Evolutionary conservation across 352 stramenopile genomes (phyloP).

Genomic region (Aphanomyces stellatus): DNA sequence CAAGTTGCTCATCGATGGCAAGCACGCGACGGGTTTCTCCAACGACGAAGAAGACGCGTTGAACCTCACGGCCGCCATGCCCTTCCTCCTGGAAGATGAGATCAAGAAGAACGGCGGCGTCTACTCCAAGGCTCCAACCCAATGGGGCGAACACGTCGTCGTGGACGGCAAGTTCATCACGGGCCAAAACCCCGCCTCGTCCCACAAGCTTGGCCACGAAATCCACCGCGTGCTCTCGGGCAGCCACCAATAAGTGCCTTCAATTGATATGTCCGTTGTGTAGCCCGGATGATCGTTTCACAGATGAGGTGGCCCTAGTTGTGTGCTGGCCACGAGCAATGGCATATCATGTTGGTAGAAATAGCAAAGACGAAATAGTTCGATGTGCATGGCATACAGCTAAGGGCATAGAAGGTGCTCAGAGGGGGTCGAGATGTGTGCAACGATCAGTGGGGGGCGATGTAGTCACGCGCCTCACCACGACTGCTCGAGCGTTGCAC

Average conservation of each 20-base stretch:
- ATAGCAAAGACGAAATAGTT: too few species aligned
- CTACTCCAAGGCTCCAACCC: conserved; percentile 35
- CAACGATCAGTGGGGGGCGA: too few species aligned
- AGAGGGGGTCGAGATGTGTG: too few species aligned
- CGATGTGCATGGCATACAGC: too few species aligned
- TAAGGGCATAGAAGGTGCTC: too few species aligned
- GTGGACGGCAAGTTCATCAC: conserved; percentile 58
- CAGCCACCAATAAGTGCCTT: not conserved
- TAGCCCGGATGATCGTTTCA: too few species aligned
- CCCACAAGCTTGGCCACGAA: not conserved
- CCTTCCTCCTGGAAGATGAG: conserved; percentile 46
- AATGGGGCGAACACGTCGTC: conserved; percentile 38
- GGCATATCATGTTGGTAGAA: too few species aligned
- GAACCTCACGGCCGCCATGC: conserved; percentile 29
- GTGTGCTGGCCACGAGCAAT: too few species aligned
- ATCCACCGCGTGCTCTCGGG: not conserved
- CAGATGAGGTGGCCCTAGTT: too few species aligned
- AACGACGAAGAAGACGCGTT: conserved; percentile 50
- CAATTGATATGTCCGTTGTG: too few species aligned
- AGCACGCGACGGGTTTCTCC: conserved; percentile 49
- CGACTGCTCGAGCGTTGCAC: too few species aligned
- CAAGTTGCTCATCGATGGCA: conserved; percentile 34
- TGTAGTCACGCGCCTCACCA: too few species aligned
- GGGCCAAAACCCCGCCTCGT: conserved; percentile 50
- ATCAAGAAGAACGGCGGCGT: conserved; percentile 45